phyloP scores from a whole-genome alignment of 2,329 filamentous ascomycete species.

The Akanthomyces dipterigenus region DNA sequence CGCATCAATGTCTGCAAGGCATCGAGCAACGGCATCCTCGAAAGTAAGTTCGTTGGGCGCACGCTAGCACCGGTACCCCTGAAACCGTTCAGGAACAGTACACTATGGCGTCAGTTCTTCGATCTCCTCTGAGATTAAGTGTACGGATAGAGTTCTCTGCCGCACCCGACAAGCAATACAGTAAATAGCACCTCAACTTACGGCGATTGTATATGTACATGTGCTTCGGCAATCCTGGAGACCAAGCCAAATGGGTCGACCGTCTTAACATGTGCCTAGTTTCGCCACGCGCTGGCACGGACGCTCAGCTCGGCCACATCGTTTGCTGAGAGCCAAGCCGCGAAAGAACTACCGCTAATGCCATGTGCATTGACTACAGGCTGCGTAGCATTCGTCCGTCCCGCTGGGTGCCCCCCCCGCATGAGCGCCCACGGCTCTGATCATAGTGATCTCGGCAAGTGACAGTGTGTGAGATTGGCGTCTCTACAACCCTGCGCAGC shows the following conservation, averaged over 20 bases:
- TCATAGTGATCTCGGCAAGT: neutral
- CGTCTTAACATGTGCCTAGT: neutral
- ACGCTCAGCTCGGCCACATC: neutral
- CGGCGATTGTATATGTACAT: neutral
- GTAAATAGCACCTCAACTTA: neutral
- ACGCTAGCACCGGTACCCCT: neutral
- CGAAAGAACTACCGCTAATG: neutral
- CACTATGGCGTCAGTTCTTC: neutral
- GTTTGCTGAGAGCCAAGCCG: neutral
- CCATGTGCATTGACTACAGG: constrained; percentile 4
- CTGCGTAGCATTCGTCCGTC: neutral
- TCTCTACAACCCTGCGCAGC: neutral
- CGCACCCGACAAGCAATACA: neutral
- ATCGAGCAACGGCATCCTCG: too few relatives aligned
- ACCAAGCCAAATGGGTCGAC: neutral
- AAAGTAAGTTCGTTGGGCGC: neutral
- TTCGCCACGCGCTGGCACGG: neutral
- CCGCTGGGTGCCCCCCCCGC: neutral
- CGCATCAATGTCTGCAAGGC: too few relatives aligned
- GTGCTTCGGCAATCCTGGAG: neutral
- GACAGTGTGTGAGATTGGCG: neutral
- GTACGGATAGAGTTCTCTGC: neutral
- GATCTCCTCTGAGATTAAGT: neutral
- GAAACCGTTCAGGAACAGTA: neutral
- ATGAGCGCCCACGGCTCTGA: neutral